Base-by-base conservation (phyloP, 2,329 filamentous ascomycete species). In the Rhinocladiella mackenziei region DNA sequence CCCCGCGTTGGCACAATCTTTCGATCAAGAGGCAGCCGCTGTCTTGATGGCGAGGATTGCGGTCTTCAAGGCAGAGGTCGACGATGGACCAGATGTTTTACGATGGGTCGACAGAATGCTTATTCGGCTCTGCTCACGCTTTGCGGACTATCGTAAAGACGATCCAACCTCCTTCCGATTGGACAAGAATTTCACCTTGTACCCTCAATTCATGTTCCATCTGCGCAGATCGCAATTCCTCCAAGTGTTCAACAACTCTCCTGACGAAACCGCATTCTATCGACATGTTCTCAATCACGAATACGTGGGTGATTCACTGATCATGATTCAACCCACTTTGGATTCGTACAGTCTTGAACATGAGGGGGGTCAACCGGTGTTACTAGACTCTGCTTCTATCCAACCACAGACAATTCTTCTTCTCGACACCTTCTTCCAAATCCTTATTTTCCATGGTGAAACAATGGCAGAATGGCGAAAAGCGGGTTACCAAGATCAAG, bases 131-230 rank as follows among this genome's bases (percentile, higher is more conserved):
- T 98, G 92, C 73, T 94, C 91, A 30, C 81, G 91, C 56, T 98
- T 98, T 63, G 92, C 92, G 19, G 92, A 98, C 66, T 98, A 98
- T 65, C 80, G 92, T 52, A 98, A 98, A 69, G 92, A 98, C 63
- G 92, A 98, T 59, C 89, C 92, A 10, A 94, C 91, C 4, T 97
- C 91, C 0, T 98, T 98, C 80, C 81, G 89, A 25, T 70, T 95
- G 52, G 92, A 98, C 68, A 96, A 96, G 80, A 98, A 98, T 73
- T 98, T 98, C 63, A 97, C 91, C 0, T 77, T 98, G 11, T 98
- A 98, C 62, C 92, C 92, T 18, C 92, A 98, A 65, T 98, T 98
- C 71, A 98, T 98, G 92, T 98, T 98, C 76, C 92, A 98, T 66
- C 77, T 98, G 50, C 85, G 92, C 58, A 81, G 92, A 67, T 95